These are phyloP conservation scores for Colletotrichum sidae DNA, from an alignment of 2,329 filamentous ascomycete genomes.

Conservation along the genomic window DNA sequence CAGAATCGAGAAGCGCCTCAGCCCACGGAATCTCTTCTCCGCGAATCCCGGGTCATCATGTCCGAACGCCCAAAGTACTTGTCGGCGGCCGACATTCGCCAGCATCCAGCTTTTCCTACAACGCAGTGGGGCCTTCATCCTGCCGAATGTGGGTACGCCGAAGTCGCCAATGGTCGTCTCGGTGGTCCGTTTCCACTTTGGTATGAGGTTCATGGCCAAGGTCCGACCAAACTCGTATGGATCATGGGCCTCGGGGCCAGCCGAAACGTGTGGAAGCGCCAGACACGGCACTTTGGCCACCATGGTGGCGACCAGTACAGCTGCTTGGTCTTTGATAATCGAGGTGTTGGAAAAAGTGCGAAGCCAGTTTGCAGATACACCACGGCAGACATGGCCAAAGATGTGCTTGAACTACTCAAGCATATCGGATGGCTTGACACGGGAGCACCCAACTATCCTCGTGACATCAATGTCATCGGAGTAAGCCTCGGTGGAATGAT, in stretches of 20 bases:
- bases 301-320: conserved; percentile 67
- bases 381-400: conserved; percentile 77
- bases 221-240: conserved; percentile 21
- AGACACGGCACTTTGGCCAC: conserved; percentile 76
- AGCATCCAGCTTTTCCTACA: conserved; percentile 22
- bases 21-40: not conserved
- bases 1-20: not conserved
- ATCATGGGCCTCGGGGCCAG: conserved; percentile 31
- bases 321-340: conserved; percentile 74
- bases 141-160: conserved; percentile 3
- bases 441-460: conserved; percentile 40
- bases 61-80: conserved; percentile 1
- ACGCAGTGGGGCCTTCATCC: conserved; percentile 17
- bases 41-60: not conserved
- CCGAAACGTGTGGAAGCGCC: conserved; percentile 56
- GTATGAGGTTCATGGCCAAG: conserved; percentile 26
- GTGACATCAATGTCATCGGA: conserved; percentile 69
- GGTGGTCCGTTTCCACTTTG: conserved; percentile 24
- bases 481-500: conserved; percentile 83
- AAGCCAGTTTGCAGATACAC: conserved; percentile 75
- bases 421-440: conserved; percentile 66
- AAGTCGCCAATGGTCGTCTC: conserved; percentile 10
- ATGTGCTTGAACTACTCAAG: conserved; percentile 68
- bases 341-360: conserved; percentile 74
- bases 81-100: conserved; percentile 7